Evolutionary conservation across 2,329 filamentous ascomycete species (phyloP).

Genomic region (Fusarium falciforme): DNA sequence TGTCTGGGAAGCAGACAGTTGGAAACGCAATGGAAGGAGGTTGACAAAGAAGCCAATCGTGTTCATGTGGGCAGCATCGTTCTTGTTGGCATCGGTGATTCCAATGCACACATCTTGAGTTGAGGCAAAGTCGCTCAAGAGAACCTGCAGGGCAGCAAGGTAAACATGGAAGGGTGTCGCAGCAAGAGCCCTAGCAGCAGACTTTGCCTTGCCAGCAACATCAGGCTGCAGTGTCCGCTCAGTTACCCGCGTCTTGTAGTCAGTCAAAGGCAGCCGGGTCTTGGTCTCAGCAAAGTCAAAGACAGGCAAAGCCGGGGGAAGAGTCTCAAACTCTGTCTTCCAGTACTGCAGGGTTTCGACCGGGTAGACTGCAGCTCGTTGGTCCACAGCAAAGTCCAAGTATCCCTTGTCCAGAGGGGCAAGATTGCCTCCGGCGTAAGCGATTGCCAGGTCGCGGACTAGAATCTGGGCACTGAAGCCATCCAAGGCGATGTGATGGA

Average conservation of each 20-base stretch:
- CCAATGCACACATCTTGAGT: neutral
- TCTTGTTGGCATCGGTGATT: neutral
- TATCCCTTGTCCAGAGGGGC: neutral
- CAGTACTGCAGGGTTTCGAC: neutral
- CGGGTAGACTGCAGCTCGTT: neutral
- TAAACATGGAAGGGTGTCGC: neutral
- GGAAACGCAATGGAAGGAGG: neutral
- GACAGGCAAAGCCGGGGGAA: neutral
- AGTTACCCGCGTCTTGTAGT: neutral
- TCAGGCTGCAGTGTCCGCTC: neutral
- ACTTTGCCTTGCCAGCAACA: neutral
- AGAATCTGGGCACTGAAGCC: neutral
- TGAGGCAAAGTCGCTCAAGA: neutral
- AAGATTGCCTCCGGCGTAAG: neutral
- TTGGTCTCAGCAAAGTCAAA: neutral
- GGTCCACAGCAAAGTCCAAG: neutral
- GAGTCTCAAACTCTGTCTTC: neutral
- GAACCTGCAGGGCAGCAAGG: neutral
- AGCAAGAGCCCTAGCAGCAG: neutral
- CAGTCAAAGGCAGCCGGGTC: neutral
- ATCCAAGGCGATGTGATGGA: neutral
- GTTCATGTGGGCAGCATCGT: neutral
- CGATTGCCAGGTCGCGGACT: neutral
- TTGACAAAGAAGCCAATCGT: neutral
- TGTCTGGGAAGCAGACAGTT: slow-evolving; percentile 49